These are phyloP conservation scores for Botryotinia calthae DNA, from an alignment of 2,329 filamentous ascomycete genomes.

Conservation along the genomic window DNA sequence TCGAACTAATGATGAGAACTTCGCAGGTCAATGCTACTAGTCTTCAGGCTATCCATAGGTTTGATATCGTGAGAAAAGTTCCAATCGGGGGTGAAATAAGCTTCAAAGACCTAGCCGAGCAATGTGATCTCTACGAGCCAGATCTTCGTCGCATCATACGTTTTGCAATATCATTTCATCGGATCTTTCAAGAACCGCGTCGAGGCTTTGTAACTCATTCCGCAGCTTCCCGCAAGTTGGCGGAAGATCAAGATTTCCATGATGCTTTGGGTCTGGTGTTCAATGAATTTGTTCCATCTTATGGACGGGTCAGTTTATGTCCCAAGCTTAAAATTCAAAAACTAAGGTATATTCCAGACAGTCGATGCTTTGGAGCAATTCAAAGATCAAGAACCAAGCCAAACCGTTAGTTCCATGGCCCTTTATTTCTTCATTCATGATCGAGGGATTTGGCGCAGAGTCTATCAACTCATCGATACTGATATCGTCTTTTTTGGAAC, in stretches of 20 bases:
- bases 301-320: neutral
- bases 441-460: neutral
- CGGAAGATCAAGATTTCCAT: neutral
- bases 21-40: constrained; percentile 6
- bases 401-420: neutral
- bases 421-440: neutral
- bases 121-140: neutral
- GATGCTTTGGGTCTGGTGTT: neutral
- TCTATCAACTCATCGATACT: neutral
- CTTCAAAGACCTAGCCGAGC: neutral
- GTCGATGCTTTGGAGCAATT: neutral
- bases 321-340: neutral
- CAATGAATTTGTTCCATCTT: neutral
- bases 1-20: neutral
- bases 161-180: constrained; percentile 9
- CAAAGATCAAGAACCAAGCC: neutral
- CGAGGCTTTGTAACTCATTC: constrained; percentile 3
- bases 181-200: neutral
- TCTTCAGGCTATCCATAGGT: constrained; percentile 4
- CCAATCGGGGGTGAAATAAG: constrained; percentile 5
- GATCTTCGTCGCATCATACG: neutral
- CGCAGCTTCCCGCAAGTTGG: neutral
- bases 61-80: constrained; percentile 4
- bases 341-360: neutral
- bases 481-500: neutral